Base-by-base conservation (phyloP, 208 protist species). In the Trypanosoma boissoni region DNA sequence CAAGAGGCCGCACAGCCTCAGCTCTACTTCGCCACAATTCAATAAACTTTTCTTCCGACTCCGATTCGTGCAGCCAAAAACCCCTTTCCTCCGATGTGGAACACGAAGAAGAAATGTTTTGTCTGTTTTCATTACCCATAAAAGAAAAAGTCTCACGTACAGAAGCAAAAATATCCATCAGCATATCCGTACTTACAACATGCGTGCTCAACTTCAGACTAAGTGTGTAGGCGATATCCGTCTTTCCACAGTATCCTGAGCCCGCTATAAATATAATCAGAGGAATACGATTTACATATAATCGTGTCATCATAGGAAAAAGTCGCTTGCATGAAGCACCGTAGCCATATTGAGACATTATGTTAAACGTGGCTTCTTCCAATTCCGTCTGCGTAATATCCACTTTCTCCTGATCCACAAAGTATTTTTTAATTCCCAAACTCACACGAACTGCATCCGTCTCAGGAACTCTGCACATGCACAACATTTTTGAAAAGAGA, bases 401-500 rank as follows among this genome's bases (percentile, higher is more conserved):
- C 28, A 72, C 70, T 7, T 54, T 53, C 10, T 74, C 72, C 28
- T 48, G 36, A 53, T 74, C 70, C 2, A 88, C 78, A 42, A 88
- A 75, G 44, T 62, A 58, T 39, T 74, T 73, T 61, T 88, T 88
- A 32, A 88, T 42, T 16, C 64, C 75, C 4, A 88, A 65, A 46
- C 76, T 81, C 34, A 88, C 72, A 32, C 68, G 65, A 31, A 83
- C 64, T 1, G 81, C 77, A 3, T 26, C 60, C 2, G 68, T 71
- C 14, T 61, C 61, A 3, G 77, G 74, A 4, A 88, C 51, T 31
- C 75, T 73, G 37, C 71, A 82, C 44, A 86, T 85, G 31, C 65
- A 75, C 26, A 91, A 68, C 74, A 91, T 78, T 27, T 79, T 75
- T 24, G 80, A 86, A 8, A 91, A 64, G 1, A 78, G 56, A 28